Evolutionary conservation across 2,329 filamentous ascomycete genomes (phyloP).

Genomic region (Colletotrichum tabaci): DNA sequence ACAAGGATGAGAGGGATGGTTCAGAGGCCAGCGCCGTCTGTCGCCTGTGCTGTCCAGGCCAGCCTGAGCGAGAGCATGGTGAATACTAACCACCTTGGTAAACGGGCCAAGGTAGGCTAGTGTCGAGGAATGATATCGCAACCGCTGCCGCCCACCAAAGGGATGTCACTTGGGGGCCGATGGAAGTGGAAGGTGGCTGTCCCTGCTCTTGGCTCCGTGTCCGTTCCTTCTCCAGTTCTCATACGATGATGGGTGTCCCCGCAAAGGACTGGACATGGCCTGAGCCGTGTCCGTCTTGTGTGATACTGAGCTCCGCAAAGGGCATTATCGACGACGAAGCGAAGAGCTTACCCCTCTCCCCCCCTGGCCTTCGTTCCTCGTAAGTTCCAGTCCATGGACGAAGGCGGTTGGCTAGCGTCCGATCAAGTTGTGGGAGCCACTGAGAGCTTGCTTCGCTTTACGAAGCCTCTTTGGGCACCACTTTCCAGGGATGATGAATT

Average conservation of each 20-base stretch:
- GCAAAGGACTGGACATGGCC: constrained; percentile 27
- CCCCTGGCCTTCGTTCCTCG: constrained; percentile 29
- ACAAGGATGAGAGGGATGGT: background rate
- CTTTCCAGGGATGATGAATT: constrained; percentile 26
- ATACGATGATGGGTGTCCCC: constrained; percentile 36
- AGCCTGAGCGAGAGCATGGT: constrained; percentile 8
- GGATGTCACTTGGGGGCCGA: constrained; percentile 42
- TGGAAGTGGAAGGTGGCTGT: constrained; percentile 37
- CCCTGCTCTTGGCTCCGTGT: constrained; percentile 29
- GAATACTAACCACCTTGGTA: background rate
- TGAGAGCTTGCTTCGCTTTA: constrained; percentile 42
- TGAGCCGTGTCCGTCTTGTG: constrained; percentile 35
- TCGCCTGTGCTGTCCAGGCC: constrained; percentile 5
- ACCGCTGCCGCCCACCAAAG: constrained; percentile 29
- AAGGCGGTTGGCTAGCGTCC: constrained; percentile 38
- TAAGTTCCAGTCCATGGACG: constrained; percentile 25
- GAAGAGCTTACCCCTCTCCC: constrained; percentile 12
- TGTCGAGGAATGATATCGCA: constrained; percentile 17
- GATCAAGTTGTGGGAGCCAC: constrained; percentile 38
- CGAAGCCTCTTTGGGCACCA: constrained; percentile 41
- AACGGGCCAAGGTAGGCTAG: constrained; percentile 9
- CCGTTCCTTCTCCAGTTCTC: constrained; percentile 21
- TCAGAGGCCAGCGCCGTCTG: constrained; percentile 1
- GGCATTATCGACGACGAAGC: constrained; percentile 34
- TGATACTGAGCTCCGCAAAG: constrained; percentile 38